A percentile compares a stretch with the other conserved stretches of the same genome.
phyloP scores from a whole-genome alignment of 2,329 filamentous ascomycete species.

The Beauveria varroae region DNA sequence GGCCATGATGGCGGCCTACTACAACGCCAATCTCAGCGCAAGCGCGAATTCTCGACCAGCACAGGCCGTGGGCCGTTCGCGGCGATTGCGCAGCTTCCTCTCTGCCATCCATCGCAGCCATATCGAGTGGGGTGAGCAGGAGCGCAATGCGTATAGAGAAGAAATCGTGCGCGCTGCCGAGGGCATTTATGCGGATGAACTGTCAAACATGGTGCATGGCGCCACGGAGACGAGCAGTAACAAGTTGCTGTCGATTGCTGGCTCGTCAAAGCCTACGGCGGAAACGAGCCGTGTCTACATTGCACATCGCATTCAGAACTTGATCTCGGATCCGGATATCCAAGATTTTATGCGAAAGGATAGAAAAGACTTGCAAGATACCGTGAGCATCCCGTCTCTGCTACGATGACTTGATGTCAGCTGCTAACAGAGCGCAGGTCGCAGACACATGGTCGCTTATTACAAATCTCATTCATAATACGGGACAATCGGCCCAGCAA shows the following conservation, averaged over 20 bases:
- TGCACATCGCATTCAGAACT: conserved; percentile 1
- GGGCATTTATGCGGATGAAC: conserved; percentile 2
- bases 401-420: too few species aligned
- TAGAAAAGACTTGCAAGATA: conserved; percentile 7
- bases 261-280: not conserved
- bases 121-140: conserved; percentile 7
- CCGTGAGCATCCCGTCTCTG: not conserved
- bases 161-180: conserved; percentile 11
- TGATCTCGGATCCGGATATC: not conserved
- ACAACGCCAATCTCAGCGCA: not conserved
- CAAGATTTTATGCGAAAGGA: conserved; percentile 8
- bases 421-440: not conserved
- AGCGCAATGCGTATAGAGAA: conserved; percentile 10
- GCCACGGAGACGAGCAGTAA: not conserved
- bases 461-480: conserved; percentile 1
- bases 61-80: not conserved
- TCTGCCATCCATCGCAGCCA: conserved; percentile 7
- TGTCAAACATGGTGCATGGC: not conserved
- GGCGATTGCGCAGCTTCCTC: conserved; percentile 2
- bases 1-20: conserved; percentile 6
- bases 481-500: conserved; percentile 7
- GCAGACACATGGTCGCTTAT: conserved; percentile 6
- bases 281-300: conserved; percentile 7
- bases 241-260: not conserved
- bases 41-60: not conserved